Evolutionary conservation across 495 filamentous ascomycete species (phyloP), one percentile per base, ranked within the genome.

Genomic region (Lichina pygmaea): DNA sequence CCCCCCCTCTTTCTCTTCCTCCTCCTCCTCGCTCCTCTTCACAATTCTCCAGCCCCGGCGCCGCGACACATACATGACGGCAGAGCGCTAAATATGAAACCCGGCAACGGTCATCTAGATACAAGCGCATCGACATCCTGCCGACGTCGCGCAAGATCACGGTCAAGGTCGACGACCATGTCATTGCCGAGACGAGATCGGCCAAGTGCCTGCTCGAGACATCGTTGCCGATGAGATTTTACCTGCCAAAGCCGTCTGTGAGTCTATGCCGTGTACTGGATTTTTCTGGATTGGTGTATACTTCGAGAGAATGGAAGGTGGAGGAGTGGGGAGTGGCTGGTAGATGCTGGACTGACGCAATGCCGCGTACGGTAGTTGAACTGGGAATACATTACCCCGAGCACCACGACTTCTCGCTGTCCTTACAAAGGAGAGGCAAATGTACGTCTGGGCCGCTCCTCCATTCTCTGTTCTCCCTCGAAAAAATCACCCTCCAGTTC

Each of bases 341-440:
- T 24, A 24, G 24, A 15, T n/a, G 2, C 43, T 41, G 3, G 2
- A 43, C 12, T 11, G 12, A 48, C 42, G 7, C 34, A 8, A 48
- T 49, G 42, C 30, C 38, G 45, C 46, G 3, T 33, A 49, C n/a
- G 37, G 13, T 33, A 43, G 41, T 38, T 24, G 8, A 51, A 60
- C 32, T 55, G 52, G 48, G 48, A 51, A 7, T 45, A 61, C 12
- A 52, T 71, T 33, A 52, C 41, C 3, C 52, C 56, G 2, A 71
- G 65, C 51, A 50, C 48, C 6, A 67, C 62, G 1, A 54, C 52
- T 33, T 65, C 67, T 3, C 50, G 53, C 12, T 72, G 69, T 55
- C 71, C 70, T 32, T 73, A 73, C 48, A 73, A 77, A 54, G 71
- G 72, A 7, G 51, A 62, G 42, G 71, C 71, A 15, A 60, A 64